Base-by-base conservation (phyloP, 2,329 filamentous ascomycete genomes). In the Trichoderma citrinoviride region DNA sequence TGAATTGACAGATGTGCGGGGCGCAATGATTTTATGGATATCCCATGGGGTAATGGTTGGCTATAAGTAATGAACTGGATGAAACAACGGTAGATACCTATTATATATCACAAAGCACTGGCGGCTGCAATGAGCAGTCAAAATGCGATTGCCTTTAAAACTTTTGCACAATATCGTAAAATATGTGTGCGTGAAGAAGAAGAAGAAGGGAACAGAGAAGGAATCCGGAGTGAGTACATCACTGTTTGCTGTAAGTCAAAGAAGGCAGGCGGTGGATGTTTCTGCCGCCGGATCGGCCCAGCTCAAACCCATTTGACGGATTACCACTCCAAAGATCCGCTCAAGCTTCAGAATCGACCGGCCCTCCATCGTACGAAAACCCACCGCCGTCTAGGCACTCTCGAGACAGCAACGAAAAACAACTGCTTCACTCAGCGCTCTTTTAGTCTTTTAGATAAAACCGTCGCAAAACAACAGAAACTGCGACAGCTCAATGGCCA, bases 401-500 rank as follows among this genome's bases (percentile, higher is more conserved):
- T 37, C 49, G 27, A 46, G 37, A 10, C 58, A 27, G 10, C 33
- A 25, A 25, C 40, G 15, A 23, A 54, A n/a, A n/a, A n/a, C n/a
- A n/a, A n/a, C n/a, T n/a, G n/a, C n/a, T 12, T 14, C 21, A 1
- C 21, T 19, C 29, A 43, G 27, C 10, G 17, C 23, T 8, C 23
- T 25, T 25, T 7, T 5, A 3, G 5, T 7, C 10, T 19, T 2
- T n/a, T n/a, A n/a, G n/a, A n/a, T n/a, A n/a, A 14, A 19, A 46
- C 19, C 8, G 10, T 25, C 25, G 5, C 14, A 19, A 12, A 15
- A 29, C 14, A 19, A 12, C 19, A 29, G 8, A 44, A 15, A 41
- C 37, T 54, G 27, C 19, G 40, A n/a, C 21, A 25, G 17, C 43
- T 52, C 62, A 50, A 53, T 56, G 65, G 73, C 73, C 70, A 67